Evolutionary conservation across 345 rosid genomes (phyloP), one percentile per base, ranked within the genome.

Genomic region (Lumnitzera littorea): DNA sequence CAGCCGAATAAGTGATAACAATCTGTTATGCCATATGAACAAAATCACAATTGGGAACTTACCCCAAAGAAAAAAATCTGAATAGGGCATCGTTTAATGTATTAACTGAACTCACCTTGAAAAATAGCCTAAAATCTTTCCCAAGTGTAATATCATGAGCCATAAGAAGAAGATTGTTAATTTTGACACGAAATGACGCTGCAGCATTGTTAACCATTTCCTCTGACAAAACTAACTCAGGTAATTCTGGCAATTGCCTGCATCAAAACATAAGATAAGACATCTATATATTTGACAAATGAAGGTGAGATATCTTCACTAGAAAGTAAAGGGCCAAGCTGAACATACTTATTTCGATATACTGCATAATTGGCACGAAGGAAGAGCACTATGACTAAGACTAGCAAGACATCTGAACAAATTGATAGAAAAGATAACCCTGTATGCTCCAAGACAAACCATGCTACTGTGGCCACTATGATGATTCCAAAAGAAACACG

Each of bases 131-230:
- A 65, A 89, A 89, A 77, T 89, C 95, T 27, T 84, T 86, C 67
- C 91, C 96, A 66, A 86, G 79, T 36, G 95, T 89, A 15, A 81
- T 84, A 67, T 86, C 89, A 64, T 84, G 96, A 79, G 95, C 96
- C 86, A 86, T 81, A 51, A 89, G 91, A 72, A 89, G 92, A 50
- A 86, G 50, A 52, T 76, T 77, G 53, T 89, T 86, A 68, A 86
- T 72, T 75, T 84, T 89, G 57, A 80, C 78, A 69, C 96, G 94
- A 60, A 84, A 84, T 13, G 96, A 81, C 52, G 89, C 91, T 12
- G 96, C 94, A 0, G 83, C 87, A 67, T 74, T 81, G 54, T 80
- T 76, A 68, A 89, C 94, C 91, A 89, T 86, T 63, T 89, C 96
- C 76, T 89, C 96, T 17, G 96, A 89, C 48, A 89, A 55, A 64